These are phyloP conservation scores for Fremontodendron californicum DNA, from an alignment of 345 rosid species.

Conservation along the genomic window DNA sequence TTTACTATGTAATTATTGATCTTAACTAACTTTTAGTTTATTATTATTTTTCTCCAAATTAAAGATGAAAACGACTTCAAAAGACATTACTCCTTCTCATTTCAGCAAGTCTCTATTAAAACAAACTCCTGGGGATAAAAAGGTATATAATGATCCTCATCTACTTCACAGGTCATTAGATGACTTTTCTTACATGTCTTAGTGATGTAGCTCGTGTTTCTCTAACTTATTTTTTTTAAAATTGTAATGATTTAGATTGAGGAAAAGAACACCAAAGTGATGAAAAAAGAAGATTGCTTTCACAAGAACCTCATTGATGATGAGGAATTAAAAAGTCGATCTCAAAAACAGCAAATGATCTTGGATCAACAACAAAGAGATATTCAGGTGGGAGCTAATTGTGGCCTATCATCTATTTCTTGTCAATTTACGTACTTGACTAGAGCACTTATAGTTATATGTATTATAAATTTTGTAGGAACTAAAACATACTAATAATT, in stretches of 20 bases:
- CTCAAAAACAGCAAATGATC: constrained; percentile 45
- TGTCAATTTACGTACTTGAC: neutral
- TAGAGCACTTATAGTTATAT: constrained; percentile 17
- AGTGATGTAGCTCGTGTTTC: neutral
- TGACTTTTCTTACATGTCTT: neutral
- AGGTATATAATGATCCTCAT: constrained; percentile 39
- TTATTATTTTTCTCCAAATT: constrained; percentile 17
- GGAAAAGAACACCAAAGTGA: constrained; percentile 42
- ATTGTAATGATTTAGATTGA: constrained; percentile 43
- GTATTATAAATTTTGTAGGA: constrained; percentile 39
- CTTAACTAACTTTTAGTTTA: neutral
- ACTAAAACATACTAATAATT: constrained; percentile 51
- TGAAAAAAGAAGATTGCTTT: constrained; percentile 43
- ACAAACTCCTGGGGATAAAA: constrained; percentile 40
- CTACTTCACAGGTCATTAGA: constrained; percentile 5
- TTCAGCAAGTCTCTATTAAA: constrained; percentile 43
- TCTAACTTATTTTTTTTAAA: neutral
- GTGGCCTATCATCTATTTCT: neutral
- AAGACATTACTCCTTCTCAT: constrained; percentile 37
- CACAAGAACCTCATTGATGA: constrained; percentile 32
- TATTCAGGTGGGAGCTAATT: constrained; percentile 16
- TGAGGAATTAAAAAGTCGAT: constrained; percentile 48
- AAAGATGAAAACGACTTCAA: constrained; percentile 47
- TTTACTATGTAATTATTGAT: neutral
- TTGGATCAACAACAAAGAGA: constrained; percentile 53